Conservation (phyloP, 352 stramenopile genomes). For the Blastocystis sp. region DNA sequence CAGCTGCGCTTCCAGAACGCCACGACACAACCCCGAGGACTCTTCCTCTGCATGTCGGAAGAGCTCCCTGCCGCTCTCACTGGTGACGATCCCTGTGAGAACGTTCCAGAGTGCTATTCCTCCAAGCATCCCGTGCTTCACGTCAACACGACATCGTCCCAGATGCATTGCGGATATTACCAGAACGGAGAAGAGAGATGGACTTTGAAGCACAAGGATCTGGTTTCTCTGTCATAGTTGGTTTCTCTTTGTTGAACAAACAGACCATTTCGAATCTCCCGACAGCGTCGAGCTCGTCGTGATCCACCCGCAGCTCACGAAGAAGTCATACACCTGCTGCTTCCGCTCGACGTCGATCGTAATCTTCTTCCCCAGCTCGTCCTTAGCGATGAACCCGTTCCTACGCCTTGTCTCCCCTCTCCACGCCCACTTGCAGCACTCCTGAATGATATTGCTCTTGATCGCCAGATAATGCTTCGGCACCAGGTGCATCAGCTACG, state of each 20-base stretch:
- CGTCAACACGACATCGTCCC: too few species aligned
- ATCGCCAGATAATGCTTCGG: slow-evolving; percentile 84
- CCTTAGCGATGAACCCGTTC: slow-evolving; percentile 59
- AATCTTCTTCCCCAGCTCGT: slow-evolving; percentile 32
- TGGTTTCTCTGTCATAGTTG: background rate
- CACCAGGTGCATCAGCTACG: slow-evolving; percentile 74
- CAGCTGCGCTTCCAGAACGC: too few species aligned
- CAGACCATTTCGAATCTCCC: background rate
- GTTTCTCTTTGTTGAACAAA: slow-evolving; percentile 11
- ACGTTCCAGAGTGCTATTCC: too few species aligned
- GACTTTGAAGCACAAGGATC: background rate
- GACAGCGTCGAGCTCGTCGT: background rate
- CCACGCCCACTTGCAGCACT: slow-evolving; percentile 21
- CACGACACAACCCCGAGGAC: too few species aligned
- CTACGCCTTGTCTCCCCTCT: slow-evolving; percentile 65
- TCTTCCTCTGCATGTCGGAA: too few species aligned
- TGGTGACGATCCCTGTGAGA: too few species aligned
- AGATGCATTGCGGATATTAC: too few species aligned
- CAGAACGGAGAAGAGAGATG: too few species aligned
- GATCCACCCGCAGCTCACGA: slow-evolving; percentile 76
- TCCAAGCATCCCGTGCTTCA: background rate
- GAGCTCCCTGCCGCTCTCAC: too few species aligned
- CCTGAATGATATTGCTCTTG: slow-evolving; percentile 80
- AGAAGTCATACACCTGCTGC: slow-evolving; percentile 76
- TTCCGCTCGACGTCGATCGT: slow-evolving; percentile 59